A percentile compares a stretch with the other conserved stretches of the same genome.
phyloP scores from a whole-genome alignment of 2,329 filamentous ascomycete genomes.

The Aspergillus nomiae region DNA sequence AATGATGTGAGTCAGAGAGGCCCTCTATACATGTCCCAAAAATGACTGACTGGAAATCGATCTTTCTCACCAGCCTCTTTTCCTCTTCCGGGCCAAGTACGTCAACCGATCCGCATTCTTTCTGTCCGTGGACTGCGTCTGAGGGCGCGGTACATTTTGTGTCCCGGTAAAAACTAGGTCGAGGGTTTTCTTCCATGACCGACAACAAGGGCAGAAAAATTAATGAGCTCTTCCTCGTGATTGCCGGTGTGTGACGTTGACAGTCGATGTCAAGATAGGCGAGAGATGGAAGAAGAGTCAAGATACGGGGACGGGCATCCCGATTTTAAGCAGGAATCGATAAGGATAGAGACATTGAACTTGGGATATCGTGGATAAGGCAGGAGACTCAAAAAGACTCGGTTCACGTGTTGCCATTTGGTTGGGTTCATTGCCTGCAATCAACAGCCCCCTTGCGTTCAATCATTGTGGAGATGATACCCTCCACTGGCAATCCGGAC shows the following conservation, averaged over 20 bases:
- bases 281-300: not conserved
- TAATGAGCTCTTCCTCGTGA: not conserved
- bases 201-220: too few species aligned
- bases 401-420: not conserved
- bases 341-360: not conserved
- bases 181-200: not conserved
- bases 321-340: not conserved
- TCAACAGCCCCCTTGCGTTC: not conserved
- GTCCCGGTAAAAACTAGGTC: not conserved
- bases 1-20: not conserved
- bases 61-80: conserved; percentile 17
- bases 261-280: not conserved
- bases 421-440: not conserved
- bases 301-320: not conserved
- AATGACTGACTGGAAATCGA: conserved; percentile 14
- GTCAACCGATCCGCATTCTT: conserved; percentile 7
- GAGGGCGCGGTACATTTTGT: not conserved
- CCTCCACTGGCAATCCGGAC: not conserved
- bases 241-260: not conserved
- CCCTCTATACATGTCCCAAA: not conserved
- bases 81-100: conserved; percentile 12
- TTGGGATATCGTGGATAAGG: not conserved
- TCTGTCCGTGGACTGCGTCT: not conserved
- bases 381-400: not conserved
- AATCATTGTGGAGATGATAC: not conserved